Evolutionary conservation across 202 grass and related monocot genomes (phyloP), one percentile per base, ranked within the genome.

Genomic region (Alloteropsis angusta): DNA sequence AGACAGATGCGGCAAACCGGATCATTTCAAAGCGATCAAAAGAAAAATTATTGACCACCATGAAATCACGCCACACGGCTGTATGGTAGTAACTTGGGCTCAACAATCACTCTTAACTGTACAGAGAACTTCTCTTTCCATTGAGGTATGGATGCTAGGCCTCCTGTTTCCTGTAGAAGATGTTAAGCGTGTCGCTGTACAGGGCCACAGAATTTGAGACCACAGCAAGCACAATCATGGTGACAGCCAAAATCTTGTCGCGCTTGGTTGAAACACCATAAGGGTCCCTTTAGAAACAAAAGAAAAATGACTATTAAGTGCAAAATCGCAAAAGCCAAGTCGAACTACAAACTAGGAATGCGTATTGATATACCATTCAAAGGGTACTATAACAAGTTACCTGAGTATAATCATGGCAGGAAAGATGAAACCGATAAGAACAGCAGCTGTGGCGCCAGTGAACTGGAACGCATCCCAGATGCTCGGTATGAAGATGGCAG

Each of bases 381-480:
- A 39, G n/a, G 25, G 6, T 19, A 35, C 36, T 26, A 43, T 43
- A 47, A 1, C 44, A n/a, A n/a, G n/a, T 83, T 88, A 95, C 96
- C 88, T 98, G 25, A 98, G 87, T 48, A 84, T 87, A 81, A 98
- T 74, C 80, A 91, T 82, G 16, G 92, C 88, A 82, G 96, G 96
- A 53, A 98, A 98, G 25, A 98, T 98, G 55, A 95, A 98, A 45
- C 87, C 92, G 32, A 98, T 91, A 60, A 91, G 89, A 26, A 90
- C 89, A 0, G 96, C 87, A 6, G 92, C 89, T 68, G 92, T 95
- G 18, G 96, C 89, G 50, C 96, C 92, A 69, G 92, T 93, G 57
- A 95, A 94, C 68, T 98, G 96, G 85, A 98, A 98, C 28, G 92
- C 89, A 0, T 92, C 91, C 91, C 89, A 94, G 68, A 97, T 97